Evolutionary conservation across 2,329 filamentous ascomycete genomes (phyloP).

Genomic region (Botryotinia convoluta): DNA sequence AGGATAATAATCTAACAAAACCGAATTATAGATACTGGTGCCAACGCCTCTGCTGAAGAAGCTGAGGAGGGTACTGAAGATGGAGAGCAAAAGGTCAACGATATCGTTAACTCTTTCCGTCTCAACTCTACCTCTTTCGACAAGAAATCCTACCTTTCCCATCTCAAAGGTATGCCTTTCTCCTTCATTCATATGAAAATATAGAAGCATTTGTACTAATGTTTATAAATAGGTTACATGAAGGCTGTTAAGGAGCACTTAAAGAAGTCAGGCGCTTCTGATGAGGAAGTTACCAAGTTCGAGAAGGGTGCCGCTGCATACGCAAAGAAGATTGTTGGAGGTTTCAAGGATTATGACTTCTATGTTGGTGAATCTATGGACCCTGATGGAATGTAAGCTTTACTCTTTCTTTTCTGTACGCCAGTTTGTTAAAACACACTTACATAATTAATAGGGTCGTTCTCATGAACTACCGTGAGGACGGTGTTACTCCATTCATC

Average conservation of each 20-base stretch:
- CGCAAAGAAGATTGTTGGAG: conserved; percentile 75
- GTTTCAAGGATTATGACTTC: conserved; percentile 97
- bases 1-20: not conserved
- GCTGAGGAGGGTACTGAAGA: conserved; percentile 72
- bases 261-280: conserved; percentile 58
- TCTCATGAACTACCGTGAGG: conserved; percentile 96
- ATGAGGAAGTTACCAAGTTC: conserved; percentile 72
- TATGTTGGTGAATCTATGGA: conserved; percentile 90
- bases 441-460: conserved; percentile 58
- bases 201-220: conserved; percentile 1
- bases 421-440: conserved; percentile 15
- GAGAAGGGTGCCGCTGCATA: conserved; percentile 71
- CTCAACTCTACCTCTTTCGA: conserved; percentile 74
- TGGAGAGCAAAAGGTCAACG: conserved; percentile 72
- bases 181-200: not conserved
- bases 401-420: not conserved
- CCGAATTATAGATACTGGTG: conserved; percentile 67
- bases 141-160: conserved; percentile 80
- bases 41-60: conserved; percentile 94
- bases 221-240: conserved; percentile 69
- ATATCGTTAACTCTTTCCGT: conserved; percentile 91
- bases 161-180: conserved; percentile 73
- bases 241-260: conserved; percentile 77
- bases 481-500: conserved; percentile 86
- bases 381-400: conserved; percentile 83